Evolutionary conservation across 257 asterid species (phyloP).

Genomic region (Fraxinus excelsior): DNA sequence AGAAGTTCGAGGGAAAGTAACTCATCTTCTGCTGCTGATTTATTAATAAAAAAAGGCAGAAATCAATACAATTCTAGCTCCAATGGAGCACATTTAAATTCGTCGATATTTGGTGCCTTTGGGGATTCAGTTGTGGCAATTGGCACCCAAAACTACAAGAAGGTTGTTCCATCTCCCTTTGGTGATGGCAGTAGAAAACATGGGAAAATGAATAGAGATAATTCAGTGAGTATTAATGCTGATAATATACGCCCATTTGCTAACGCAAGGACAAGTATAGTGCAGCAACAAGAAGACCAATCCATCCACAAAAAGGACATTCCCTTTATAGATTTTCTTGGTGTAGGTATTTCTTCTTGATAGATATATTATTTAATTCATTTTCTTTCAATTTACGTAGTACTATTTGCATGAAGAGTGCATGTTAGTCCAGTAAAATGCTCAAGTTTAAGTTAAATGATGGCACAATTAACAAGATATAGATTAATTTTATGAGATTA

Average conservation of each 20-base stretch:
- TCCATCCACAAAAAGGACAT: conserved; percentile 48
- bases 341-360: conserved; percentile 79
- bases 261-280: conserved; percentile 30
- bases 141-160: conserved; percentile 15
- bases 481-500: too few relatives aligned
- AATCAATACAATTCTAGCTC: conserved; percentile 23
- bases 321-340: conserved; percentile 94
- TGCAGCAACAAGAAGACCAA: conserved; percentile 40
- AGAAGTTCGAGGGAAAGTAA: conserved; percentile 8
- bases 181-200: conserved; percentile 25
- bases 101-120: conserved; percentile 38
- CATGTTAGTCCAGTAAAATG: not conserved
- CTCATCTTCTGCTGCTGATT: conserved; percentile 28
- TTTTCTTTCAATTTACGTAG: conserved; percentile 22
- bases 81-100: conserved; percentile 16
- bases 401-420: conserved; percentile 16
- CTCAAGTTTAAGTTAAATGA: conserved; percentile 17
- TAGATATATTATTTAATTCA: not conserved
- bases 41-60: conserved; percentile 31
- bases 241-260: conserved; percentile 24
- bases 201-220: conserved; percentile 19
- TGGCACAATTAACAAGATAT: not conserved
- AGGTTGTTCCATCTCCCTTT: conserved; percentile 29
- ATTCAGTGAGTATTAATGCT: not conserved
- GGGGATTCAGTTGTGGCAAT: conserved; percentile 19